Conservation (phyloP, 257 asterid species). For the Ajuga chamaepitys region DNA sequence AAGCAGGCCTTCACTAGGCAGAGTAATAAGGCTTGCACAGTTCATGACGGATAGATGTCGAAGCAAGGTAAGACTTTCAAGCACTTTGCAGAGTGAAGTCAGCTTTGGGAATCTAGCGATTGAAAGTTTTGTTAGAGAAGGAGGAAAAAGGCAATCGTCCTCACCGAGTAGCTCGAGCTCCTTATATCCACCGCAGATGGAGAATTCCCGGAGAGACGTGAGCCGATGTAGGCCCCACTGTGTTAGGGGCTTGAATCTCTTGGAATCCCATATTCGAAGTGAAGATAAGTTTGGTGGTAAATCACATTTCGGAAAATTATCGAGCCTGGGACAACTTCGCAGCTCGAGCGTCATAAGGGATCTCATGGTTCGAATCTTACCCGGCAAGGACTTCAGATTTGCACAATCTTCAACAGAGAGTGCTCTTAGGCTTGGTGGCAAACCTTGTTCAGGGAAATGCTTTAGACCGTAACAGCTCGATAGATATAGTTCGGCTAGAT, state of each 20-base stretch:
- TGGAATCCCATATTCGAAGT: slow-evolving; percentile 58
- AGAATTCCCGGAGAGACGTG: slow-evolving; percentile 45
- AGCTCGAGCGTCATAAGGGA: slow-evolving; percentile 51
- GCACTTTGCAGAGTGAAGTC: slow-evolving; percentile 42
- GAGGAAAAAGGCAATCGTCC: slow-evolving; percentile 35
- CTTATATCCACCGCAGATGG: slow-evolving; percentile 64
- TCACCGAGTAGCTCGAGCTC: slow-evolving; percentile 41
- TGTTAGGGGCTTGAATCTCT: slow-evolving; percentile 45
- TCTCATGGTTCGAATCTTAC: slow-evolving; percentile 28
- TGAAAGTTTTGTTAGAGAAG: slow-evolving; percentile 37
- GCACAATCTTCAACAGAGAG: slow-evolving; percentile 53
- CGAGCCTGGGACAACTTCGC: slow-evolving; percentile 57
- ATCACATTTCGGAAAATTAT: slow-evolving; percentile 37
- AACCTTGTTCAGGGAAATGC: slow-evolving; percentile 47
- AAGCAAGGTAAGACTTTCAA: slow-evolving; percentile 35
- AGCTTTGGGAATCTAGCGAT: slow-evolving; percentile 56
- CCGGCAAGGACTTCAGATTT: slow-evolving; percentile 44
- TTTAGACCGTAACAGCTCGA: slow-evolving; percentile 33
- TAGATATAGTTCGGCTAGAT: slow-evolving; percentile 41
- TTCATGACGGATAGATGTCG: slow-evolving; percentile 52
- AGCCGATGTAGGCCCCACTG: slow-evolving; percentile 59
- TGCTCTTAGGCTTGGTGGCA: slow-evolving; percentile 48
- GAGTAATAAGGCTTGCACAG: slow-evolving; percentile 36
- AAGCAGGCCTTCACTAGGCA: slow-evolving; percentile 45
- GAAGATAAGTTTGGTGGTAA: slow-evolving; percentile 47